These are phyloP conservation scores for Umbelopsis isabellina DNA, from an alignment of 192 early-diverging fungal genomes.

Conservation along the genomic window DNA sequence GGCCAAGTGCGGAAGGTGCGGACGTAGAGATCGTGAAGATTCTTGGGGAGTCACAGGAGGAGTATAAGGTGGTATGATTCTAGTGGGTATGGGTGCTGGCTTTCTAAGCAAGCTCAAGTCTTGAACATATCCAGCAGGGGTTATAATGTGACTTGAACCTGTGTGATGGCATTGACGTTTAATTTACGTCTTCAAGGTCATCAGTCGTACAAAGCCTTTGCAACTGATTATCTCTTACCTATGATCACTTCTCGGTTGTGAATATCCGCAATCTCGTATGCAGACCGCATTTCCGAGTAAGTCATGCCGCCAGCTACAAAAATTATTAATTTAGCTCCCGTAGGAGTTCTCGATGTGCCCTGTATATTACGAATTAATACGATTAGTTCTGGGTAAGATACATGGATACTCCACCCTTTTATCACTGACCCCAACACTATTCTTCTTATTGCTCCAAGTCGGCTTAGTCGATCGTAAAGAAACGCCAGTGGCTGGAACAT, in stretches of 20 bases:
- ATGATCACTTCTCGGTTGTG: conserved; percentile 72
- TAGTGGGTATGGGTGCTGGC: conserved; percentile 15
- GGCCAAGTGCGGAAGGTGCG: background rate
- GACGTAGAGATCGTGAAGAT: conserved; percentile 11
- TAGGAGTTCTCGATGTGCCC: conserved; percentile 26
- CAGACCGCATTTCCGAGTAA: conserved; percentile 74
- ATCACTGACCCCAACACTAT: conserved; percentile 8
- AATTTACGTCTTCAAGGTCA: background rate
- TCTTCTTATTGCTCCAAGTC: conserved; percentile 29
- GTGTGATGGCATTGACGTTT: background rate
- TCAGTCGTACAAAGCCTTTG: background rate
- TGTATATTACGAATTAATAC: conserved; percentile 16
- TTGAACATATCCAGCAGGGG: conserved; percentile 30
- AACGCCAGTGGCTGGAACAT: conserved; percentile 38
- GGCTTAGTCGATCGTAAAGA: conserved; percentile 42
- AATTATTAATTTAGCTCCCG: conserved; percentile 70
- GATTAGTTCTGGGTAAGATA: background rate
- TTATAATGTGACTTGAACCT: conserved; percentile 35
- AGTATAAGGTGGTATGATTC: conserved; percentile 32
- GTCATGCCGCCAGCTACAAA: conserved; percentile 84
- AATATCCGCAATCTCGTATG: conserved; percentile 67
- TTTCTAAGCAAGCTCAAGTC: conserved; percentile 24
- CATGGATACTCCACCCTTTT: background rate
- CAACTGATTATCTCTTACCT: conserved; percentile 43
- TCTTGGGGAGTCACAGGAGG: conserved; percentile 21